phyloP scores from a whole-genome alignment of 257 asterid genomes.

The Parsonsia alboflavescens region DNA sequence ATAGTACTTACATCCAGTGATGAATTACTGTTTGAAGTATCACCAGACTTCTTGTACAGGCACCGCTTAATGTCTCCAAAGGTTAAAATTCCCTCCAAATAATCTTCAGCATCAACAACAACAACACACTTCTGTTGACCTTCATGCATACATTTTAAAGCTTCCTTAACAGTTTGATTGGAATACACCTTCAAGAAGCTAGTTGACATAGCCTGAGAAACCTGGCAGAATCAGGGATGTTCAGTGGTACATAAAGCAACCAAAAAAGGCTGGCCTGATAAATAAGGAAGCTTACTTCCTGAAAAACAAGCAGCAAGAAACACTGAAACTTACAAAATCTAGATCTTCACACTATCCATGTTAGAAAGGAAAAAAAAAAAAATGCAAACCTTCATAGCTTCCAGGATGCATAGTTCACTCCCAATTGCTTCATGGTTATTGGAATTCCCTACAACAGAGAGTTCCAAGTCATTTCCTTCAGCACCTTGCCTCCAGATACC shows the following conservation, averaged over 20 bases:
- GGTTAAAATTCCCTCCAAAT: constrained; percentile 81
- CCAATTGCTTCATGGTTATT: constrained; percentile 41
- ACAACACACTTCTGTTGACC: constrained; percentile 63
- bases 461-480: constrained; percentile 65
- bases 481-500: constrained; percentile 39
- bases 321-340: constrained; percentile 9
- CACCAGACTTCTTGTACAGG: constrained; percentile 39
- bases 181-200: constrained; percentile 53
- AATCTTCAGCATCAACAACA: constrained; percentile 65
- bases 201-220: constrained; percentile 74
- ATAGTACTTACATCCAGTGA: constrained; percentile 48
- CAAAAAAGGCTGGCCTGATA: constrained; percentile 1
- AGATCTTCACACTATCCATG: constrained; percentile 19
- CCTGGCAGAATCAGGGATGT: constrained; percentile 46
- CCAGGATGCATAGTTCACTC: constrained; percentile 48
- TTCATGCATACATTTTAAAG: constrained; percentile 60
- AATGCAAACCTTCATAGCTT: constrained; percentile 64
- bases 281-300: background rate
- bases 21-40: constrained; percentile 39
- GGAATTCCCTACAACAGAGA: constrained; percentile 44
- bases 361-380: constrained; percentile 4
- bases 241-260: constrained; percentile 3
- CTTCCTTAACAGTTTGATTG: constrained; percentile 66
- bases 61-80: constrained; percentile 70
- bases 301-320: background rate